Evolutionary conservation across 78 protist species (phyloP).

Genomic region (Diacronema lutheri): DNA sequence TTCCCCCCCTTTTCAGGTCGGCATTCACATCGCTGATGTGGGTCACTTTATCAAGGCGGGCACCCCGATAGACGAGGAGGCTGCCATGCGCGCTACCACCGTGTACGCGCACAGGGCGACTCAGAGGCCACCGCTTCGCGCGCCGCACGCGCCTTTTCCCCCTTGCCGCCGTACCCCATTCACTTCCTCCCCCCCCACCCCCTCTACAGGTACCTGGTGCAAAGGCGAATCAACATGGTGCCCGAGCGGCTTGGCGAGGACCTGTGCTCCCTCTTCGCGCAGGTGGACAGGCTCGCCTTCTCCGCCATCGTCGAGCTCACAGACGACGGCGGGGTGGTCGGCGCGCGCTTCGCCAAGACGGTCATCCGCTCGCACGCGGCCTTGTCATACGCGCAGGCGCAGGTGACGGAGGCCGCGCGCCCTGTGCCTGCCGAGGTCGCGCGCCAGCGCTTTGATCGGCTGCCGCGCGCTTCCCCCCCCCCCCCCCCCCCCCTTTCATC

Average conservation of each 20-base stretch:
- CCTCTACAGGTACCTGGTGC: slow-evolving; percentile 76
- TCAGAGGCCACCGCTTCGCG: no score
- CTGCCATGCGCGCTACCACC: slow-evolving; percentile 63
- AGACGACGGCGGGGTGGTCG: slow-evolving; percentile 50
- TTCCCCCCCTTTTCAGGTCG: background rate
- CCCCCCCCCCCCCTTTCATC: no score
- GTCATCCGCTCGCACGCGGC: slow-evolving; percentile 84
- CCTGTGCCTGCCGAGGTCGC: no score
- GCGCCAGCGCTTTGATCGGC: no score
- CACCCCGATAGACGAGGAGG: slow-evolving; percentile 75
- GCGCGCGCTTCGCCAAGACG: slow-evolving; percentile 66
- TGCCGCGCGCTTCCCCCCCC: no score
- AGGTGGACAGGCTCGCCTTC: slow-evolving; percentile 56
- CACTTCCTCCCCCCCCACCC: no score
- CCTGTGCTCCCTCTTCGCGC: slow-evolving; percentile 54
- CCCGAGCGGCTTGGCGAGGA: slow-evolving; percentile 46
- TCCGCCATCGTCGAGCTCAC: background rate
- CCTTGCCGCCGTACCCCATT: no score
- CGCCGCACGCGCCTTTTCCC: no score
- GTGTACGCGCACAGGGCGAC: slow-evolving; percentile 38
- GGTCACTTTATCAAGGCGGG: slow-evolving; percentile 73
- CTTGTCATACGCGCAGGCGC: slow-evolving; percentile 81
- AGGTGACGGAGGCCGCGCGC: slow-evolving; percentile 36
- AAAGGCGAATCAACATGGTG: slow-evolving; percentile 75
- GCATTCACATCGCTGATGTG: slow-evolving; percentile 86